Base-by-base conservation (phyloP, 2,329 filamentous ascomycete genomes). In the Cercospora sojina region DNA sequence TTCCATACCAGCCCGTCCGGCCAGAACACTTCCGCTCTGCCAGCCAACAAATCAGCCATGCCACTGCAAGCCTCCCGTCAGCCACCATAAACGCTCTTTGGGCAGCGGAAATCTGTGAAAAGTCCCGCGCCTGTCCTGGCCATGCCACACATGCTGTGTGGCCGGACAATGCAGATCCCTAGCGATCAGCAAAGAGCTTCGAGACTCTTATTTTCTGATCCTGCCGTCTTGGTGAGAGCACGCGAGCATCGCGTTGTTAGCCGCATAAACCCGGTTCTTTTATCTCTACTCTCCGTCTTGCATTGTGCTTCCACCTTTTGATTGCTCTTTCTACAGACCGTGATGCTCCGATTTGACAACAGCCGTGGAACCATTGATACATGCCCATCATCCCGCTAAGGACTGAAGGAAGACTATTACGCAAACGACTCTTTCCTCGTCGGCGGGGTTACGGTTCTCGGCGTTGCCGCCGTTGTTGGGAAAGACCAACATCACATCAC, bases 131-230 rank as follows among this genome's bases (percentile, higher is more conserved):
- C 35, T 38, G 35, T 38, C 35, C 35, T 38, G 35, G 43, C 43
- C 18, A 23, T 49, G 35, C 35, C 35, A 38, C 35, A 38, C 35
- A 20, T 49, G 51, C 25, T 56, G 51, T 56, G 51, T 56, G 51
- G 51, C 51, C 51, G 51, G 51, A 56, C 25, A 25, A 56, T 56
- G 51, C 51, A 56, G 51, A 56, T 56, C 51, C 10, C 25, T 25
- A 56, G 51, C 51, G 51, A 56, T 56, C 51, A n/a, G 51, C 25
- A 13, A 38, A 12, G 29, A 56, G 51, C 51, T 56, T 56, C 51
- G 51, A 27, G 25, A 18, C 13, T 56, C 51, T 56, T 56, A 31
- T 56, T 56, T 32, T 56, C 51, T 56, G 51, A 56, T 56, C 51
- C 51, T 32, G 51, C 25, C 25, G 51, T 18, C 51, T 56, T 56